A percentile compares a stretch with the other conserved stretches of the same genome.
phyloP scores from a whole-genome alignment of 495 filamentous ascomycete species.

The Rhypophila decipiens region DNA sequence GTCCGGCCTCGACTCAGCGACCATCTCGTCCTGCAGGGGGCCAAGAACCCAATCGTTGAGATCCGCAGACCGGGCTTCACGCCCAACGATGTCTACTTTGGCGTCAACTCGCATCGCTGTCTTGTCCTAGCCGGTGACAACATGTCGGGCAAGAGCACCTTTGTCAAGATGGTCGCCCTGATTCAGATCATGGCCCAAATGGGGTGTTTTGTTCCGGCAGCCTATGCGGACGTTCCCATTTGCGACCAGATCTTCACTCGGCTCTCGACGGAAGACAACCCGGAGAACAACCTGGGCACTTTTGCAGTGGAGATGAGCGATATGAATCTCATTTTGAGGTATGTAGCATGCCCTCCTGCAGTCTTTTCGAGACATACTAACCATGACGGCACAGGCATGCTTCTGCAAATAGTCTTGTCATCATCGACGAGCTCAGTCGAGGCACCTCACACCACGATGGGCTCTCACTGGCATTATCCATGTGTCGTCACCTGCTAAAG shows the following conservation, averaged over 20 bases:
- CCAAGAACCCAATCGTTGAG: constrained; percentile 75
- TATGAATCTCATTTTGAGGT: constrained; percentile 80
- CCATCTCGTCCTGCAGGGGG: constrained; percentile 71
- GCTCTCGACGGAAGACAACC: constrained; percentile 77
- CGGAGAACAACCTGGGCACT: constrained; percentile 86
- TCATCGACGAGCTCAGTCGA: constrained; percentile 89
- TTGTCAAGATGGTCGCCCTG: constrained; percentile 80
- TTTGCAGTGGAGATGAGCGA: constrained; percentile 95
- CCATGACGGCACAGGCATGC: constrained; percentile 47
- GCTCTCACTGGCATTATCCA: constrained; percentile 78
- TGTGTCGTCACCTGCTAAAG: constrained; percentile 78
- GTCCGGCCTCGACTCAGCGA: constrained; percentile 68
- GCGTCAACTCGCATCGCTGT: constrained; percentile 68
- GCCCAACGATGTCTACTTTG: constrained; percentile 79
- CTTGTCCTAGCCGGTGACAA: constrained; percentile 96
- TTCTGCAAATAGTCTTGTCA: constrained; percentile 65
- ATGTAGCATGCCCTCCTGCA: constrained; percentile 1
- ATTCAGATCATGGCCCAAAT: constrained; percentile 89
- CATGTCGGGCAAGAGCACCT: constrained; percentile 98
- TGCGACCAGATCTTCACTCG: constrained; percentile 80
- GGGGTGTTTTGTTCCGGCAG: constrained; percentile 83
- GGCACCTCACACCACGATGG: constrained; percentile 89
- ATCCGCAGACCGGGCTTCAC: constrained; percentile 55
- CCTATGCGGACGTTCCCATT: constrained; percentile 75
- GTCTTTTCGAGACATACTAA: not conserved